A percentile compares a stretch with the other conserved stretches of the same genome.
Evolutionary conservation across 768 basidiomycete genomes (phyloP).

Genomic region (Suillus subalutaceus): DNA sequence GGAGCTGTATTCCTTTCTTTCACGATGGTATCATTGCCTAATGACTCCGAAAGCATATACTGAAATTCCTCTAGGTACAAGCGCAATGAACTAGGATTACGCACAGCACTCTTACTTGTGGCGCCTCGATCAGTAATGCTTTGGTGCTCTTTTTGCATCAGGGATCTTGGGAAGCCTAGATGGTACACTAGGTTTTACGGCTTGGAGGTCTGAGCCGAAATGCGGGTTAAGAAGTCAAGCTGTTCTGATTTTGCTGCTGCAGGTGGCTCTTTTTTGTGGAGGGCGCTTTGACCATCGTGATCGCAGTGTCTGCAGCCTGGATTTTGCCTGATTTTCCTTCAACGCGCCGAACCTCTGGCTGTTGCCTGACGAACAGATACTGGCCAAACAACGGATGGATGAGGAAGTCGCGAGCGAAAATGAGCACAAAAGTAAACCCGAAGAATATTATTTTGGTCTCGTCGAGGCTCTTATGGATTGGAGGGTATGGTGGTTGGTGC

Average conservation of each 20-base stretch:
- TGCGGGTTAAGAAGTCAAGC: background rate
- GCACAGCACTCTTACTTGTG: slow-evolving; percentile 71
- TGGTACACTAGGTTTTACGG: slow-evolving; percentile 55
- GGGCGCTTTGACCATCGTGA: slow-evolving; percentile 56
- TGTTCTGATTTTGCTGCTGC: slow-evolving; percentile 2
- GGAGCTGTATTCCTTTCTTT: slow-evolving; percentile 67
- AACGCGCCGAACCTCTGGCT: slow-evolving; percentile 60
- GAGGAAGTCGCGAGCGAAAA: slow-evolving; percentile 62
- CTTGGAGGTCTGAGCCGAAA: slow-evolving; percentile 40
- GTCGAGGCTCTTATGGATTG: slow-evolving; percentile 64
- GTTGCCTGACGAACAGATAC: slow-evolving; percentile 51
- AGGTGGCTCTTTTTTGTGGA: slow-evolving; percentile 77
- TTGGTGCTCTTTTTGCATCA: slow-evolving; percentile 75
- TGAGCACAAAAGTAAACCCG: slow-evolving; percentile 42
- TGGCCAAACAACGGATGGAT: slow-evolving; percentile 59
- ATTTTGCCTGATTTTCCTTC: slow-evolving; percentile 76
- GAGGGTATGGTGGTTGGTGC: slow-evolving; percentile 82
- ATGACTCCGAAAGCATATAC: background rate
- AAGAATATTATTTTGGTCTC: slow-evolving; percentile 47
- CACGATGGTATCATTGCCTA: slow-evolving; percentile 50
- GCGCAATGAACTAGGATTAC: slow-evolving; percentile 64
- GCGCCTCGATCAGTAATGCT: slow-evolving; percentile 76
- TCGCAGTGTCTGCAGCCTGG: slow-evolving; percentile 54
- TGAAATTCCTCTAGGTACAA: slow-evolving; percentile 46
- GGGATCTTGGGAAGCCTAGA: slow-evolving; percentile 75